These are phyloP conservation scores for Starmerella ratchasimensis DNA, from an alignment of 805 yeast species.

Conservation along the genomic window DNA sequence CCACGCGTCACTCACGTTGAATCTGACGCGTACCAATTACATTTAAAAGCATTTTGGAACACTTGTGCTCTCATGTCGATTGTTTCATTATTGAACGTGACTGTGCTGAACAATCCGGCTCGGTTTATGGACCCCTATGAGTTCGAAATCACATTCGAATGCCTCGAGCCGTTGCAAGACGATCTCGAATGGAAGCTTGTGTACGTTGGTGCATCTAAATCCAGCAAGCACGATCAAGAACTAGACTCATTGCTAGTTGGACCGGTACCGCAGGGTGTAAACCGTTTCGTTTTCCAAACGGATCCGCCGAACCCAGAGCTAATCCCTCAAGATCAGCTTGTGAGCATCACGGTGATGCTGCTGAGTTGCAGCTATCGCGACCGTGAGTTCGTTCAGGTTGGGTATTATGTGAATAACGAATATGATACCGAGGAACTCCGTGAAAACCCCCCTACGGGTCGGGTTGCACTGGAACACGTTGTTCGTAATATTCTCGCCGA, in stretches of 20 bases:
- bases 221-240: conserved; percentile 93
- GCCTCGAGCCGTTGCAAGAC: conserved; percentile 79
- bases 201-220: conserved; percentile 89
- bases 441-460: conserved; percentile 73
- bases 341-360: conserved; percentile 85
- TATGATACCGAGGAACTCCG: conserved; percentile 86
- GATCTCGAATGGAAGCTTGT: conserved; percentile 96
- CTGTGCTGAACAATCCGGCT: conserved; percentile 89
- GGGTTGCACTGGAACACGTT: conserved; percentile 86
- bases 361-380: conserved; percentile 88
- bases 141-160: conserved; percentile 94
- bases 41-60: neutral
- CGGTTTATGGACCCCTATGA: conserved; percentile 85
- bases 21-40: neutral
- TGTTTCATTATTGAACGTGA: conserved; percentile 80
- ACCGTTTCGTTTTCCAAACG: conserved; percentile 81
- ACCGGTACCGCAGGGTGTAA: conserved; percentile 95
- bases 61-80: conserved; percentile 86
- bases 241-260: conserved; percentile 94
- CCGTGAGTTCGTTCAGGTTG: conserved; percentile 90
- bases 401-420: conserved; percentile 94
- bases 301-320: conserved; percentile 95
- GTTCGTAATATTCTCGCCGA: conserved; percentile 91
- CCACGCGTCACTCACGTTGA: neutral
- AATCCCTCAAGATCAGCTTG: conserved; percentile 91